These are phyloP conservation scores for Plenodomus biglobosus DNA, from an alignment of 2,329 filamentous ascomycete genomes.

Conservation along the genomic window DNA sequence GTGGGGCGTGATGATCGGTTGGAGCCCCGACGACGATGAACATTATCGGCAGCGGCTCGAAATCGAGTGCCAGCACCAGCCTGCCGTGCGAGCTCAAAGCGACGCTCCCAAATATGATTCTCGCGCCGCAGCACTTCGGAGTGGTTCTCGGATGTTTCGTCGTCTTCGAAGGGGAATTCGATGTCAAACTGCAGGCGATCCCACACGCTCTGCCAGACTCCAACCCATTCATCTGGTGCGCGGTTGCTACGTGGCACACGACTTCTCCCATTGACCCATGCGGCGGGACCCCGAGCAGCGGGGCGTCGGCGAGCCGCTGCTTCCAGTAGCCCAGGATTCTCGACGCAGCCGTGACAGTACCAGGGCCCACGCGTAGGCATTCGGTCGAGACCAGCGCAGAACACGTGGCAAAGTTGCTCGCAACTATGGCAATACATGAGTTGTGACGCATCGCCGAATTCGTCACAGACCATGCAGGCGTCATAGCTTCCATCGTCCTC, in stretches of 20 bases:
- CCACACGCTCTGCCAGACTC: conserved; percentile 90
- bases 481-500: conserved; percentile 51
- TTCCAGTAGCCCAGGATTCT: conserved; percentile 42
- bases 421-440: conserved; percentile 90
- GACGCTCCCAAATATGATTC: conserved; percentile 75
- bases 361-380: conserved; percentile 73
- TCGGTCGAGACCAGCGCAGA: conserved; percentile 80
- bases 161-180: conserved; percentile 80
- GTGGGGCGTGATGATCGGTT: conserved; percentile 46
- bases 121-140: conserved; percentile 59
- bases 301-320: conserved; percentile 36
- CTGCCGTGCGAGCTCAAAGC: conserved; percentile 77
- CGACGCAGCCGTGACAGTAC: conserved; percentile 84
- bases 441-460: conserved; percentile 77
- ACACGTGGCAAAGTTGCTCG: conserved; percentile 85
- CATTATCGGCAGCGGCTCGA: conserved; percentile 64
- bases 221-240: conserved; percentile 57
- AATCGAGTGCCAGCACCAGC: conserved; percentile 76
- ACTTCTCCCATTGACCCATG: conserved; percentile 34
- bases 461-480: conserved; percentile 83
- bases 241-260: conserved; percentile 35
- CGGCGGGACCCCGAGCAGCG: conserved; percentile 32
- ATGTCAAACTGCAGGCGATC: conserved; percentile 75
- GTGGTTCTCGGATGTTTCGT: conserved; percentile 59
- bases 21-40: conserved; percentile 47